Evolutionary conservation across 345 rosid species (phyloP), one percentile per base, ranked within the genome.

Genomic region (Viola odorata): DNA sequence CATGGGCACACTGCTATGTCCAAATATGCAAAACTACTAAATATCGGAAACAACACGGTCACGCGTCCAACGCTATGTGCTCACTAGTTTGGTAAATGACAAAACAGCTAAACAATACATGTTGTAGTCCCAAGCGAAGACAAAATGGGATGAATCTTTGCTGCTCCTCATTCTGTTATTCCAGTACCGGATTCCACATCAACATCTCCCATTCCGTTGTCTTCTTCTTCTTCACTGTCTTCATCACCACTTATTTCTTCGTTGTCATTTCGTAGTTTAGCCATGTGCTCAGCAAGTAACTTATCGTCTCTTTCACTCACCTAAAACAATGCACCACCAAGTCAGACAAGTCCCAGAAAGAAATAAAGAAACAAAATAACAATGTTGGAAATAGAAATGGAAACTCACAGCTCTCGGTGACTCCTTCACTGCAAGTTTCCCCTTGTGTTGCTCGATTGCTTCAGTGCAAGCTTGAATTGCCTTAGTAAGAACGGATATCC

Each of bases 241-340:
- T 94, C 99, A 69, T 88, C 99, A 7, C 97, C 97, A 44, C 95
- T 82, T 15, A 86, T 66, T 77, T 91, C 99, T 73, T 90, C 97
- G n/a, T 90, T 88, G 63, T 84, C 92, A 13, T 72, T 69, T 13
- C 78, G 56, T 66, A 94, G 80, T 80, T 85, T 88, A 63, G 90
- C 96, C 99, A 91, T 94, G 80, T 88, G 95, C 73, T 95, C 99
- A 4, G 96, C 91, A 10, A 95, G 85, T 69, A 88, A 73, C 76
- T 90, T 90, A 66, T 94, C 99, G 69, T 94, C 99, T 15, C 96
- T 69, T 77, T 94, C 99, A 50, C 99, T 94, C 97, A 94, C 99
- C 99, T 91, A 53, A 54, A 75, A 14, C 53, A 68, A 67, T 32
- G 49, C 32, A 69, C 1, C 53, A 63, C 1, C 49, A 53, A 48